Evolutionary conservation across 1,284 basidiomycete species (phyloP).

Genomic region (Cryptococcus floricola): DNA sequence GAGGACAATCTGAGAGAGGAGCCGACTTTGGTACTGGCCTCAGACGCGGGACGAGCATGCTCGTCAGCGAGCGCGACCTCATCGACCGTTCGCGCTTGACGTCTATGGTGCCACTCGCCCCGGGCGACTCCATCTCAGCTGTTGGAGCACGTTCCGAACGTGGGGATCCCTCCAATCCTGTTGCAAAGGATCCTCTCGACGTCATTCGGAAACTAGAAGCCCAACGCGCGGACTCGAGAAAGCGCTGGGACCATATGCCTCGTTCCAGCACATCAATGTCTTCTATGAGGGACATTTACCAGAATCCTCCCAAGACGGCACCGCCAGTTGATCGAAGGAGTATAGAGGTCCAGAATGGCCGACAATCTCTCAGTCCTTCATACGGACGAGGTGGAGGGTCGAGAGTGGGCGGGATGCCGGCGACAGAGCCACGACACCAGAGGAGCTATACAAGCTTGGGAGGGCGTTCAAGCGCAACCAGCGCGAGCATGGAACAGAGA

Average conservation of each 20-base stretch:
- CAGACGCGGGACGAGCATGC: conserved; percentile 7
- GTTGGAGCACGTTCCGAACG: conserved; percentile 21
- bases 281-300: conserved; percentile 27
- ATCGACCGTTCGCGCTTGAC: conserved; percentile 11
- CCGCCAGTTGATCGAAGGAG: conserved; percentile 23
- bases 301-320: conserved; percentile 20
- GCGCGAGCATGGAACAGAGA: conserved; percentile 10
- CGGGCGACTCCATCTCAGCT: conserved; percentile 39
- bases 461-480: conserved; percentile 12
- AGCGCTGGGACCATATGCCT: conserved; percentile 30
- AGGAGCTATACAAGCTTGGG: conserved; percentile 25
- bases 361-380: conserved; percentile 13
- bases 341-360: conserved; percentile 13
- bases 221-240: conserved; percentile 26
- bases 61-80: conserved; percentile 12
- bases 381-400: conserved; percentile 6
- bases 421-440: conserved; percentile 28
- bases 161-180: neutral
- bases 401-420: neutral
- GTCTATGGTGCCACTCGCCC: conserved; percentile 15
- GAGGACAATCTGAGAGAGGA: too few species aligned
- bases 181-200: conserved; percentile 39
- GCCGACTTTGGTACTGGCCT: neutral
- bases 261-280: conserved; percentile 37
- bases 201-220: conserved; percentile 37